These are phyloP conservation scores for carrot (Daucus carota) DNA, from an alignment of 129 eudicot species.

Conservation along the genomic window DNA sequence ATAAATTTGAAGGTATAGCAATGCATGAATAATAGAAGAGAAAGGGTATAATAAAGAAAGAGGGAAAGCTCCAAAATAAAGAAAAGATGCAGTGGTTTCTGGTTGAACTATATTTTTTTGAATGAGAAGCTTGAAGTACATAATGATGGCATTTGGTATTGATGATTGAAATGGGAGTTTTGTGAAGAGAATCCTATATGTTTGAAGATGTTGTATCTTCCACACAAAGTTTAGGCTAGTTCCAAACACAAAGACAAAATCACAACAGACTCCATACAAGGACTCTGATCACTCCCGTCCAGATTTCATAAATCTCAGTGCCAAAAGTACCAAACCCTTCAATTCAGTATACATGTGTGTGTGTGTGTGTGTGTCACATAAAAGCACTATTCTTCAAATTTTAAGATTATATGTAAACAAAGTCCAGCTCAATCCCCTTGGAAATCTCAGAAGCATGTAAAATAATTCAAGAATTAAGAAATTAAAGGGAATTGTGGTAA, in stretches of 20 bases:
- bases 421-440: too few relatives aligned
- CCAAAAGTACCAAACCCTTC: background rate
- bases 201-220: background rate
- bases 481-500: background rate
- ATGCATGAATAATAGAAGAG: background rate
- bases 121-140: background rate
- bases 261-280: conserved; percentile 1
- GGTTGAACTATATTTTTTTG: background rate
- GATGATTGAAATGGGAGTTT: background rate
- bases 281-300: conserved; percentile 2
- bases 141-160: background rate
- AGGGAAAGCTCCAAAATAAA: background rate
- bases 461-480: background rate
- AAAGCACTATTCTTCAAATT: background rate
- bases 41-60: background rate
- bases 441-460: too few relatives aligned
- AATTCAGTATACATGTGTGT: background rate
- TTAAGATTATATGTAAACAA: too few relatives aligned
- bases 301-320: conserved; percentile 1
- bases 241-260: conserved; percentile 4
- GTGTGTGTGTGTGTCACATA: background rate
- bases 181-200: background rate
- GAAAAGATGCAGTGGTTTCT: background rate
- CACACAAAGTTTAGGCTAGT: background rate
- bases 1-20: background rate